Conservation (phyloP, 2,329 filamentous ascomycete species). For the Aspergillus calidoustus region DNA sequence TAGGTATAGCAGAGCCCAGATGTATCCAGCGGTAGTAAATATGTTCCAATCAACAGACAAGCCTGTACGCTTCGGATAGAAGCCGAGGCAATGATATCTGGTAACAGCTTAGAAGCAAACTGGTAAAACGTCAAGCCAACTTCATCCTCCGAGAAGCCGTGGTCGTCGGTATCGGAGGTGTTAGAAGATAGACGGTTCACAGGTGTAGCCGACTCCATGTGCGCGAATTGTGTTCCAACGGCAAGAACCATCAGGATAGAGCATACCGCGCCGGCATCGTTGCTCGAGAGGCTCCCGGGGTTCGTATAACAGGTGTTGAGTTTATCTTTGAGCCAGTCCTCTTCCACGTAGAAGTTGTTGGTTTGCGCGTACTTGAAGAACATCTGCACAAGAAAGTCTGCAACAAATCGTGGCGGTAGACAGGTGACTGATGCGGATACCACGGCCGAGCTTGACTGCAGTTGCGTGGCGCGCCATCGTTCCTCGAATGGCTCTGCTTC, state of each 20-base stretch:
- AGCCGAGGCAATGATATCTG: conserved; percentile 61
- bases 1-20: conserved; percentile 63
- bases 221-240: conserved; percentile 50
- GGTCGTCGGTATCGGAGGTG: conserved; percentile 35
- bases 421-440: conserved; percentile 45
- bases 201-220: conserved; percentile 45
- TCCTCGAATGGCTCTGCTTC: conserved; percentile 48
- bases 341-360: conserved; percentile 51
- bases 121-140: conserved; percentile 62
- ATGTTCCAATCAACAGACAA: conserved; percentile 61
- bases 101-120: conserved; percentile 58
- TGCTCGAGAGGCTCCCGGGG: conserved; percentile 38
- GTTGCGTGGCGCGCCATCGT: conserved; percentile 48
- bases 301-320: conserved; percentile 44
- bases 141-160: conserved; percentile 55
- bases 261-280: conserved; percentile 48
- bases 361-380: conserved; percentile 52
- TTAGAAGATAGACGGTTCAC: conserved; percentile 37
- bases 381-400: conserved; percentile 48
- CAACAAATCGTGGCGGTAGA: conserved; percentile 49
- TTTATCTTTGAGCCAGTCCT: conserved; percentile 47
- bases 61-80: conserved; percentile 64
- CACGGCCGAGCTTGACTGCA: conserved; percentile 45
- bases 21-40: conserved; percentile 60
- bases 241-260: conserved; percentile 50